phyloP scores from a whole-genome alignment of 148 eudicot species.

The Nepenthes mirabilis region DNA sequence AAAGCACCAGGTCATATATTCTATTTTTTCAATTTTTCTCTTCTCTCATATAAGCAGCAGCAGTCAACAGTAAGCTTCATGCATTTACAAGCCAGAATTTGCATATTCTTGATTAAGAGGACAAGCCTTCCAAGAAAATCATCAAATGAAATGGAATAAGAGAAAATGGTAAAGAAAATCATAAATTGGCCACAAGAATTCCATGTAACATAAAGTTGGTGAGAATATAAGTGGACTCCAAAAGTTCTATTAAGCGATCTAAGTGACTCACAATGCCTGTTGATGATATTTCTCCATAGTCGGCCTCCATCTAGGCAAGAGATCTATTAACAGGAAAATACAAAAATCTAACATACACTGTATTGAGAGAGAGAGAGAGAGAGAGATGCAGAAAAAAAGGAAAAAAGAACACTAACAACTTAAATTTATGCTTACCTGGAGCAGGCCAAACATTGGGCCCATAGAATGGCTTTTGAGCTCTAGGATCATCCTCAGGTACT shows the following conservation, averaged over 20 bases:
- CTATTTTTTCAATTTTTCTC: no score
- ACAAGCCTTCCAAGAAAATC: no score
- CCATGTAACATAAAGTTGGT: background rate
- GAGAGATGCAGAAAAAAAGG: background rate
- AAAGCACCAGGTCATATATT: no score
- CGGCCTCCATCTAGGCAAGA: conserved; percentile 76
- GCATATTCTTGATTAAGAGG: no score
- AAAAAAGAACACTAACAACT: background rate
- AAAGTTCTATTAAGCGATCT: conserved; percentile 9
- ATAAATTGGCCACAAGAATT: no score
- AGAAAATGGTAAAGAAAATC: no score
- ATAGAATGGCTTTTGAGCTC: conserved; percentile 56
- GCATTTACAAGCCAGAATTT: no score
- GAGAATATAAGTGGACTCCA: background rate
- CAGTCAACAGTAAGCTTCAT: no score
- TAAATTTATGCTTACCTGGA: conserved; percentile 28
- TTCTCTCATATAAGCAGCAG: no score
- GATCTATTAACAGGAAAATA: conserved; percentile 26
- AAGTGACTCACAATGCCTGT: conserved; percentile 62
- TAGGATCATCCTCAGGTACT: conserved; percentile 73
- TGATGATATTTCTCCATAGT: conserved; percentile 85
- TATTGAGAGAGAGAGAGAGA: background rate
- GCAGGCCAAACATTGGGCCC: conserved; percentile 87
- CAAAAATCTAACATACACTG: background rate
- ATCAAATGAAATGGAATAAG: no score